Conservation (phyloP, 129 eudicot species). For the Erigeron canadensis region DNA sequence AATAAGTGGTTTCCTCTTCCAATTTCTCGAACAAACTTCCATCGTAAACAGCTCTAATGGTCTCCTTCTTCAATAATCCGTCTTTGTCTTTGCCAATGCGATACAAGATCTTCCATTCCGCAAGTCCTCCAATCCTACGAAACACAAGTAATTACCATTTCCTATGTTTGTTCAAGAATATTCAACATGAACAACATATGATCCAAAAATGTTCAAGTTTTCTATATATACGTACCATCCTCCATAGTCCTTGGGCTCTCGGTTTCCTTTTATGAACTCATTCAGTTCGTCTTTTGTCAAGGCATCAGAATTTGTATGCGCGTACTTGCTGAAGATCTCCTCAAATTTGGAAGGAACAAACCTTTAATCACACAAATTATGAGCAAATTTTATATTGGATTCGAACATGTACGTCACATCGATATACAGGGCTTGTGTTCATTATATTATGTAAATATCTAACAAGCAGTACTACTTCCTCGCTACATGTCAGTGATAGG, state of each 20-base stretch:
- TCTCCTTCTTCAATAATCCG: conserved; percentile 60
- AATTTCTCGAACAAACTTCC: conserved; percentile 66
- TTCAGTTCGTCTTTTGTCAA: conserved; percentile 63
- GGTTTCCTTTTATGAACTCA: conserved; percentile 58
- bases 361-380: conserved; percentile 37
- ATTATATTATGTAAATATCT: no score
- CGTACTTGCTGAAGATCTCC: conserved; percentile 71
- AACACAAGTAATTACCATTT: not conserved
- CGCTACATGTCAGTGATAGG: no score
- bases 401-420: not conserved
- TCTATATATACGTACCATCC: conserved; percentile 77
- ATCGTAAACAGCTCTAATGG: conserved; percentile 64
- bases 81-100: conserved; percentile 58
- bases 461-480: no score
- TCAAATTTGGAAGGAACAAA: conserved; percentile 66
- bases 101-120: conserved; percentile 75
- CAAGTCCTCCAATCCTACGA: conserved; percentile 52
- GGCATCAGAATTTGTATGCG: conserved; percentile 47
- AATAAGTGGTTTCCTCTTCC: conserved; percentile 10
- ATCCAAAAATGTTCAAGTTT: not conserved
- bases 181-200: not conserved
- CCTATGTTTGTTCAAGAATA: not conserved
- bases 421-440: no score
- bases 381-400: not conserved
- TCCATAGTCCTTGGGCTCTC: conserved; percentile 63